Percentiles rank a stretch among this genome's conserved stretches.
Conservation (phyloP, 140 eudicot genomes). For the Bidens hawaiensis region DNA sequence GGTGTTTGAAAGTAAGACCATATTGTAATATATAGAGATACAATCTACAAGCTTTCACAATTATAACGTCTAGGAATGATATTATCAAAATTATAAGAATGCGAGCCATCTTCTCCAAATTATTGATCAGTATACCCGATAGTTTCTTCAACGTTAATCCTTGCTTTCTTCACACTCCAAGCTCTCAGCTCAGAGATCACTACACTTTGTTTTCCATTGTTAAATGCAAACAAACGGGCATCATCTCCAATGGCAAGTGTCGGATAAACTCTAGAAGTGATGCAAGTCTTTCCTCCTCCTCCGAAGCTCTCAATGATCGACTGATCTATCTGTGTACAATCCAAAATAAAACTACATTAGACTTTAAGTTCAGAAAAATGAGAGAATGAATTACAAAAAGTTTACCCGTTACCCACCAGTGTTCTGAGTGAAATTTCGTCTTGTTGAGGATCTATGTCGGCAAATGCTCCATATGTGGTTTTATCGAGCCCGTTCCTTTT, state of each 20-base stretch:
- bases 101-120: background rate
- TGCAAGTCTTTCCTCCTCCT: constrained; percentile 59
- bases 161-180: constrained; percentile 57
- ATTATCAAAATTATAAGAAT: background rate
- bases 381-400: no score
- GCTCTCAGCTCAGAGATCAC: constrained; percentile 39
- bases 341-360: background rate
- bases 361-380: background rate
- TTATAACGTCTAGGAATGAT: no score
- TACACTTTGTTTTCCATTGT: constrained; percentile 41
- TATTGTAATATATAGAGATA: background rate
- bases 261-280: constrained; percentile 63
- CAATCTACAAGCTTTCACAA: no score
- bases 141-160: constrained; percentile 19
- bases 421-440: constrained; percentile 56
- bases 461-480: constrained; percentile 32
- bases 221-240: constrained; percentile 46
- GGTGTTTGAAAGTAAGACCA: no score
- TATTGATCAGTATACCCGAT: background rate
- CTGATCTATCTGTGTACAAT: constrained; percentile 61
- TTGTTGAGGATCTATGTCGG: constrained; percentile 44
- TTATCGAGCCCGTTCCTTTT: constrained; percentile 32
- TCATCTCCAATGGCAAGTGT: constrained; percentile 41
- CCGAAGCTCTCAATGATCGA: constrained; percentile 75
- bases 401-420: constrained; percentile 37